Evolutionary conservation across 1,139 yeast species (phyloP), one percentile per base, ranked within the genome.

Genomic region (Protomyces pachydermus): DNA sequence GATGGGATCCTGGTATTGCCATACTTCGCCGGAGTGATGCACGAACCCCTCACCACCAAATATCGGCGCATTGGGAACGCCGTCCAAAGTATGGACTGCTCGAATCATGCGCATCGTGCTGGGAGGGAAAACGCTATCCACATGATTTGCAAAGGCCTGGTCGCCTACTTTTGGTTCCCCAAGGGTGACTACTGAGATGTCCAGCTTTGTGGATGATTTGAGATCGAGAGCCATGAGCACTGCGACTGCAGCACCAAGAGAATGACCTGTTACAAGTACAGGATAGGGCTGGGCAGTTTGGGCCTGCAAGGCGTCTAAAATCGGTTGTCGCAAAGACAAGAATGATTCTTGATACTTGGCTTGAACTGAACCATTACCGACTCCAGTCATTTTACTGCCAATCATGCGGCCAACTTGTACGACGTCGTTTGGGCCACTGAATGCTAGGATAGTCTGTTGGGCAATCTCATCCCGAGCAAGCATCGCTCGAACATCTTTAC

Each of bases 21-120:
- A 58, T 3, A 58, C 54, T 39, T 58, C 62, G n/a, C 56, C 56
- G 3, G 55, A 12, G 45, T 58, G 62, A 34, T 58, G 62, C 56
- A 52, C 56, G 10, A 35, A 58, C n/a, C 56, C 56, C 1, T 32
- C 38, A 34, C 42, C 55, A 18, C 48, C 23, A 9, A 16, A 42
- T 18, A 42, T 18, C 4, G 48, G 48, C 12, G 53, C 56, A 23
- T 48, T 28, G 25, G 56, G 53, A 12, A 58, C 28, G 20, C 62
- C 56, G 42, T 58, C 62, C n/a, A 39, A 45, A 6, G 56, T 16
- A 18, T 58, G 62, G 14, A 52, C 62, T 25, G 62, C 62, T 9
- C 62, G 28, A 25, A 58, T 28, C 62, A 58, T 51, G 39, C 16
- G 20, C 46, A 38, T 51, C 23, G 42, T 12, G 34, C 45, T 8